phyloP scores from a whole-genome alignment of 1,139 yeast genomes.

The Candida freyschussii region DNA sequence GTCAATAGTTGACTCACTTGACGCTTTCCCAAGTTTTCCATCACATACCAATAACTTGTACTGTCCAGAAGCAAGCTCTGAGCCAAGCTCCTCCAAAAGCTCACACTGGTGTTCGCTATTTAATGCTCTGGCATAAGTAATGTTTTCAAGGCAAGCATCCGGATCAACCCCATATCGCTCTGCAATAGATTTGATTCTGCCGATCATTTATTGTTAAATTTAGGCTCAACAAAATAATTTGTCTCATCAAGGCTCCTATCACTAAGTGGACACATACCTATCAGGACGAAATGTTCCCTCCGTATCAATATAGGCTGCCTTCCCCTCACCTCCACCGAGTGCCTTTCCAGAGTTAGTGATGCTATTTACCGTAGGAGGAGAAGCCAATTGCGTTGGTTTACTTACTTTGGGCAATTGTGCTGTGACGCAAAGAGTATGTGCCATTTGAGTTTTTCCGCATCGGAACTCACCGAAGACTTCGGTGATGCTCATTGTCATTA shows the following conservation, averaged over 20 bases:
- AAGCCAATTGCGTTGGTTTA: no score
- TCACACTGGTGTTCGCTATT: conserved; percentile 62
- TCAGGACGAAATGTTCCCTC: conserved; percentile 60
- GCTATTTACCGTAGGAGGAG: conserved; percentile 1
- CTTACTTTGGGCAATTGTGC: conserved; percentile 46
- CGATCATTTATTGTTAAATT: background rate
- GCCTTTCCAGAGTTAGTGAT: conserved; percentile 21
- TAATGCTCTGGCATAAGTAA: conserved; percentile 53
- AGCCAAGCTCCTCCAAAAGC: conserved; percentile 47
- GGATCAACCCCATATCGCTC: conserved; percentile 51
- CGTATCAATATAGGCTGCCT: conserved; percentile 56
- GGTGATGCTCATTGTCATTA: conserved; percentile 56
- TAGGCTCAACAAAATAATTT: no score
- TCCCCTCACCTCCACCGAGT: conserved; percentile 59
- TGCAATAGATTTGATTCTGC: conserved; percentile 48
- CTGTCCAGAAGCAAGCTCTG: conserved; percentile 45
- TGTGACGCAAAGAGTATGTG: conserved; percentile 57
- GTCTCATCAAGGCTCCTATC: no score
- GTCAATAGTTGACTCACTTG: background rate
- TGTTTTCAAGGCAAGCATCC: conserved; percentile 46
- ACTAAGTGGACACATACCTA: conserved; percentile 20
- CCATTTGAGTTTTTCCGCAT: conserved; percentile 57
- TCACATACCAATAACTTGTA: conserved; percentile 35
- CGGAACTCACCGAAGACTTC: conserved; percentile 63
- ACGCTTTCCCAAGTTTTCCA: background rate